Base-by-base conservation (phyloP, 768 basidiomycete species). In the Termitomyces sp. region DNA sequence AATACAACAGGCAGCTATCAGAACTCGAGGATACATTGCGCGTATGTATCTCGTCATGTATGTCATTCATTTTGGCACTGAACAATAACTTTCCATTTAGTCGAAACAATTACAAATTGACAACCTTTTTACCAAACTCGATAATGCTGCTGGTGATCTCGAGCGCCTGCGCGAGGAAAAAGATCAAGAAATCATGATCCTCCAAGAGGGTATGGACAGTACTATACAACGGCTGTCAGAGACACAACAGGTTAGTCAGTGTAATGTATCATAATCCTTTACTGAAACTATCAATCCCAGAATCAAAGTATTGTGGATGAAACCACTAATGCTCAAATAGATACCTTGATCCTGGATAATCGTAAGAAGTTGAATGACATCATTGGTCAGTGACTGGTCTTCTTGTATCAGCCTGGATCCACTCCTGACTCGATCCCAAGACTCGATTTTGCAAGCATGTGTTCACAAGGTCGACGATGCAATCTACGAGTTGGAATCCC, bases 361-460 rank as follows among this genome's bases (percentile, higher is more conserved):
- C 84, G 94, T 68, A 98, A 98, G 79, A 96, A 98, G 73, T 78
- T 99, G 60, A 98, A 99, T 71, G 83, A 93, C 63, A 95, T 99
- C 66, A 98, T 99, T 64, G 91, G 92, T 91, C 56, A 51, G 64
- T 56, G 40, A 7, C 9, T n/a, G n/a, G n/a, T n/a, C n/a, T 29
- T 40, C 3, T n/a, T 50, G 25, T 16, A 27, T 42, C 42, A 35
- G 46, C 20, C 46, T 51, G 33, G 23, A 22, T n/a, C 52, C 29
- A 29, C n/a, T 29, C n/a, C 50, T 67, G 20, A 66, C 57, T 52
- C 49, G 4, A 57, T 47, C n/a, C 29, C 50, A 23, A 94, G 96
- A 99, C 72, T 98, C 96, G 0, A 98, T 98, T 66, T 76, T 99
- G 20, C 92, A 97, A 68, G 91, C 93, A 3, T 98, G 96, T 68